These are phyloP conservation scores for Sarcomyxa edulis DNA, from an alignment of 768 basidiomycete species.

Conservation along the genomic window DNA sequence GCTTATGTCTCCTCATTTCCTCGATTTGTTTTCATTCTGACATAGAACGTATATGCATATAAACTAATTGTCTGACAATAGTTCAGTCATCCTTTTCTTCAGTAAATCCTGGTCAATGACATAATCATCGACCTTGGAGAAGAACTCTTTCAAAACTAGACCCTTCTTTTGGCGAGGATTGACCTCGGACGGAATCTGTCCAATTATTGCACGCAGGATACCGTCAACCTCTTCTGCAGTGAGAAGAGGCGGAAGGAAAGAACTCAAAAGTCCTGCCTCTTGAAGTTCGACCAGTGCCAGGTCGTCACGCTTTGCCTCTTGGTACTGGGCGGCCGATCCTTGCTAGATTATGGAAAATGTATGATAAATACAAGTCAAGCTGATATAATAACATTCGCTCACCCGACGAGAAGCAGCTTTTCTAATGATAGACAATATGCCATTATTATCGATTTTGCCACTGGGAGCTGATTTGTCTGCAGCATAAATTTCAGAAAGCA, in stretches of 20 bases:
- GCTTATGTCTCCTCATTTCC: no score
- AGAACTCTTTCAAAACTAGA: constrained; percentile 58
- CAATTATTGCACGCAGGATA: constrained; percentile 36
- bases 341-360: constrained; percentile 30
- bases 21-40: no score
- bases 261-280: constrained; percentile 51
- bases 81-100: constrained; percentile 39
- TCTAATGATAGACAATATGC: constrained; percentile 47
- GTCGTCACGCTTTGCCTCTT: constrained; percentile 53
- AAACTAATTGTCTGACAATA: constrained; percentile 20
- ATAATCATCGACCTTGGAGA: constrained; percentile 53
- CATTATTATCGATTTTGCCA: constrained; percentile 37
- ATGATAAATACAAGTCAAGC: constrained; percentile 3
- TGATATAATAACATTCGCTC: constrained; percentile 18
- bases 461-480: constrained; percentile 52
- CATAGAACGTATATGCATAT: constrained; percentile 1
- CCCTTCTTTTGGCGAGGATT: constrained; percentile 36
- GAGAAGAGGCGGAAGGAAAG: constrained; percentile 57
- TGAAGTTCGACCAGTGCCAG: constrained; percentile 56
- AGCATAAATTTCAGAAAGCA: constrained; percentile 64
- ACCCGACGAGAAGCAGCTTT: constrained; percentile 59
- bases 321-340: constrained; percentile 55
- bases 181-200: constrained; percentile 16
- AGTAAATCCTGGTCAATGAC: constrained; percentile 53
- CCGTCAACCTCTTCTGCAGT: constrained; percentile 50